Evolutionary conservation across 257 asterid genomes (phyloP).

Genomic region (Haberlea rhodopensis): DNA sequence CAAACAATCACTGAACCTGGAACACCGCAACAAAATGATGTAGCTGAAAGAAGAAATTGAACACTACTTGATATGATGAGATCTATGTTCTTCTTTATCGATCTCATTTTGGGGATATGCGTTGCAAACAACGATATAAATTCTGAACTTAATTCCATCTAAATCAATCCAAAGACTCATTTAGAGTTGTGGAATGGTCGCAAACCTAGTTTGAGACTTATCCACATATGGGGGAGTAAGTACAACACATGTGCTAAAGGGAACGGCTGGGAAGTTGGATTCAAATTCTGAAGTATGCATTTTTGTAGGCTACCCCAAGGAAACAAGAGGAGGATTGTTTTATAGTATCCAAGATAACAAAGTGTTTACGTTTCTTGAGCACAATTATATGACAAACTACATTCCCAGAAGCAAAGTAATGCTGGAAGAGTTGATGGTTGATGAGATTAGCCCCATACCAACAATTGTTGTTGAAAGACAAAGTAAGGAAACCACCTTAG

Average conservation of each 20-base stretch:
- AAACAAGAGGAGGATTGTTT: not conserved
- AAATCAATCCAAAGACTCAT: not conserved
- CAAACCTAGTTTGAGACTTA: not conserved
- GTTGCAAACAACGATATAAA: no score
- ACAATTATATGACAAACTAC: not conserved
- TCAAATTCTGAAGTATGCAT: not conserved
- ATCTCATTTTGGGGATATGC: not conserved
- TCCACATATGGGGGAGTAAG: not conserved
- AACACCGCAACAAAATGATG: no score
- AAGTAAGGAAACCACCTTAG: not conserved
- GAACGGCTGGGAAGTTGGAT: not conserved
- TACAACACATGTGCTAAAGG: not conserved
- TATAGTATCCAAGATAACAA: not conserved
- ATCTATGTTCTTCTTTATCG: not conserved
- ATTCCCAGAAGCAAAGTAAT: not conserved
- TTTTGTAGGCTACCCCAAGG: no score
- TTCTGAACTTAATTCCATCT: not conserved
- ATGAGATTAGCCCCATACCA: not conserved
- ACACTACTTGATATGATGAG: not conserved
- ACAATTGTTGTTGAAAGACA: not conserved
- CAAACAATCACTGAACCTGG: not conserved
- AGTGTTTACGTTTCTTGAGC: not conserved
- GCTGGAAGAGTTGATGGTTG: not conserved
- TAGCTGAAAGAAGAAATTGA: not conserved
- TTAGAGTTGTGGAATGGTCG: no score